Conservation (phyloP, 805 yeast genomes). For the Suhomyces canberraensis region DNA sequence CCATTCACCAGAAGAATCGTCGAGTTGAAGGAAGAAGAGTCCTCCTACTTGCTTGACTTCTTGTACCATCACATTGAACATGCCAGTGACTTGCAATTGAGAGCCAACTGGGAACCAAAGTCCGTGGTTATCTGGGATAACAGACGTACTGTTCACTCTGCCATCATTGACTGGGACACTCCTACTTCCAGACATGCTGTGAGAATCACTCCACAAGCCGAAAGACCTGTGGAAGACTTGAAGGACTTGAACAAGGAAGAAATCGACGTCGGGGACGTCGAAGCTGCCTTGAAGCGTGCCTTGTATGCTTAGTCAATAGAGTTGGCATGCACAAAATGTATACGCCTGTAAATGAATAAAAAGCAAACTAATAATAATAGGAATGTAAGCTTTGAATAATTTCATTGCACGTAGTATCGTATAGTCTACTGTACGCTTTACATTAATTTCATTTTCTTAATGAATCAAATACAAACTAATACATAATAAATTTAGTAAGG, state of each 20-base stretch:
- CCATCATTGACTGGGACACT: conserved; percentile 34
- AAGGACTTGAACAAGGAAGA: conserved; percentile 37
- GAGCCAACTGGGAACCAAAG: conserved; percentile 36
- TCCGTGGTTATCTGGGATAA: conserved; percentile 38
- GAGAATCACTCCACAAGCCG: conserved; percentile 37
- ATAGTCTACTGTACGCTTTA: too few species aligned
- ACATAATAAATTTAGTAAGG: too few species aligned
- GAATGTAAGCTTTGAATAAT: not conserved
- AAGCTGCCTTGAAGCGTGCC: conserved; percentile 23
- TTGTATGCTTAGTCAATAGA: conserved; percentile 5
- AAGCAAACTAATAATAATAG: not conserved
- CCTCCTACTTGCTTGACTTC: conserved; percentile 27
- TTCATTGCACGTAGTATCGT: not conserved
- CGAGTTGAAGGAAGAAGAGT: conserved; percentile 35
- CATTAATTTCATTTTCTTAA: too few species aligned
- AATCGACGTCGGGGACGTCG: conserved; percentile 30
- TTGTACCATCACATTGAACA: conserved; percentile 31
- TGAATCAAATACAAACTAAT: too few species aligned
- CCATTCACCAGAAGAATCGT: conserved; percentile 34
- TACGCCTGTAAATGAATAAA: too few species aligned
- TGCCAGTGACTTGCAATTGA: conserved; percentile 34
- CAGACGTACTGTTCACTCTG: conserved; percentile 32
- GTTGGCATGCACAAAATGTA: too few species aligned
- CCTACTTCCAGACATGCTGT: conserved; percentile 36
- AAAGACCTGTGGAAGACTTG: conserved; percentile 36